A percentile compares a stretch with the other conserved stretches of the same genome.
These are phyloP conservation scores for Aspergillus ruber DNA, from an alignment of 2,329 filamentous ascomycete genomes.

Conservation along the genomic window DNA sequence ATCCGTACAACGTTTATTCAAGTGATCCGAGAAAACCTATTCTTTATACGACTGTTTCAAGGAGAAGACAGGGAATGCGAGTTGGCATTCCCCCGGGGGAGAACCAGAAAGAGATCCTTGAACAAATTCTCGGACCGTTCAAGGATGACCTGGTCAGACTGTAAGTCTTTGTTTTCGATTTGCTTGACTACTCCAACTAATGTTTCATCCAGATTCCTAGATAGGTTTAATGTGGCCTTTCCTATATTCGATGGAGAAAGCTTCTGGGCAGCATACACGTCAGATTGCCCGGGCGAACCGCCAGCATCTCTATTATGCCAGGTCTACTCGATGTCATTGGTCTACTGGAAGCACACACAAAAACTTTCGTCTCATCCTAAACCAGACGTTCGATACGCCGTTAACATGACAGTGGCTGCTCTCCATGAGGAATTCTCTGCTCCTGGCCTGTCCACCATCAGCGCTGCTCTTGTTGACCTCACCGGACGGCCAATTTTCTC, in stretches of 20 bases:
- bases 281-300: constrained; percentile 41
- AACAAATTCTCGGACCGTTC: constrained; percentile 54
- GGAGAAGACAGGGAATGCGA: constrained; percentile 43
- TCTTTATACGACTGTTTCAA: constrained; percentile 44
- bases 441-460: constrained; percentile 53
- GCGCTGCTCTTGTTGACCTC: constrained; percentile 53
- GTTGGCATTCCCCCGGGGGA: constrained; percentile 37
- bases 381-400: constrained; percentile 55
- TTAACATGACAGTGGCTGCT: constrained; percentile 57
- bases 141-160: constrained; percentile 46
- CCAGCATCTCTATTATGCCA: constrained; percentile 53
- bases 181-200: neutral
- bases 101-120: constrained; percentile 51
- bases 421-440: constrained; percentile 55
- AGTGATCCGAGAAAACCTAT: constrained; percentile 42
- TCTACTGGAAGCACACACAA: constrained; percentile 51
- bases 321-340: constrained; percentile 52
- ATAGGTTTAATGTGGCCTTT: constrained; percentile 54
- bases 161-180: constrained; percentile 27
- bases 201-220: constrained; percentile 43
- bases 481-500: constrained; percentile 55
- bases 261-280: constrained; percentile 46
- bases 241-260: constrained; percentile 53
- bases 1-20: constrained; percentile 47
- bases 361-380: constrained; percentile 41